These are phyloP conservation scores for Barnettozyma vustinii DNA, from an alignment of 805 yeast species.

Conservation along the genomic window DNA sequence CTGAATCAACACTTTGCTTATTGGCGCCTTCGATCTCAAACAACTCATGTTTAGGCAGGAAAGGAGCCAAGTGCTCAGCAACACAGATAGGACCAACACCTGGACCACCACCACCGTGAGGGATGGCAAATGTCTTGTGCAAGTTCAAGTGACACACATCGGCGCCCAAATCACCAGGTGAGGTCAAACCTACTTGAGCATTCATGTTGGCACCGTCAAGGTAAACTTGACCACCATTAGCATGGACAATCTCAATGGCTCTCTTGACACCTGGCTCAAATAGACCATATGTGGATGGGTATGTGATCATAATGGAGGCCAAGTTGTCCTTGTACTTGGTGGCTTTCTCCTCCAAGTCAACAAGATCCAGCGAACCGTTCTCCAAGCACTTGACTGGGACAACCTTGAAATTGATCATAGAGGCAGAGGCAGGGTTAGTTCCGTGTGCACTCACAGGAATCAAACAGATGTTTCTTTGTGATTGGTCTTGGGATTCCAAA, in stretches of 20 bases:
- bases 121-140: conserved; percentile 96
- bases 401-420: conserved; percentile 94
- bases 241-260: conserved; percentile 83
- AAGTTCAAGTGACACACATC: conserved; percentile 96
- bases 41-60: conserved; percentile 74
- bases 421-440: conserved; percentile 97
- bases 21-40: conserved; percentile 38
- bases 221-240: conserved; percentile 90
- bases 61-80: conserved; percentile 69
- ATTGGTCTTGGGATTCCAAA: conserved; percentile 63
- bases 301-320: conserved; percentile 94
- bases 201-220: conserved; percentile 99
- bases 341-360: conserved; percentile 70
- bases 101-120: conserved; percentile 99
- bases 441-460: conserved; percentile 98
- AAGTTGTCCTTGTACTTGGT: conserved; percentile 59
- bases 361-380: conserved; percentile 82
- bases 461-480: conserved; percentile 76
- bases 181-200: conserved; percentile 95
- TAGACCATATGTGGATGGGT: conserved; percentile 95
- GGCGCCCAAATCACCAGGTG: conserved; percentile 97
- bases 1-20: conserved; percentile 60
- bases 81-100: conserved; percentile 99
- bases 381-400: conserved; percentile 83
- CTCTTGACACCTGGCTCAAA: conserved; percentile 86